Base-by-base conservation (phyloP, 2,329 filamentous ascomycete genomes). In the Exophiala sideris region DNA sequence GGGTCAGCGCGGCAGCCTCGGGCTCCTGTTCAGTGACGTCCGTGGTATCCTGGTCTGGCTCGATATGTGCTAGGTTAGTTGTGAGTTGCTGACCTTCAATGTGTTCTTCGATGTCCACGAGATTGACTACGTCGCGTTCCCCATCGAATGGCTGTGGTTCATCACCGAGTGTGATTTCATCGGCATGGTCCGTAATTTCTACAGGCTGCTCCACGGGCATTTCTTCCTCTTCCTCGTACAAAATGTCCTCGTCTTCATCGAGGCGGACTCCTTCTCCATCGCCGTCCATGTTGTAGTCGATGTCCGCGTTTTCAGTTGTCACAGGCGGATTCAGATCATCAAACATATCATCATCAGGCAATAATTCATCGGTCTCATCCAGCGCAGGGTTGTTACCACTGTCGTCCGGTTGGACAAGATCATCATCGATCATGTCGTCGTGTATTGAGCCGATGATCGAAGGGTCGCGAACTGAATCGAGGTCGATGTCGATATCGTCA, bases 331-430 rank as follows among this genome's bases (percentile, higher is more conserved):
- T 50, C 67, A 70, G 52, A 58, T 71, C 39, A 52, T 68, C 24
- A 61, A 71, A 48, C 67, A 72, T 52, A 64, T 74, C 34, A 56
- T 73, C 48, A 70, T 69, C 10, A 72, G 71, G 58, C 58, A 74
- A 52, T 66, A 67, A 12, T 66, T 72, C 53, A 66, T 72, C 35
- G 60, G 70, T 20, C 64, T 70, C 3, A 56, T 72, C 35, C 66
- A 57, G 51, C 45, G 52, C 46, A 12, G 48, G 33, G 20, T 60
- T 55, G 33, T 42, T 68, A 2, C 61, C 63, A 16, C 34, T 29
- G 18, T 69, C 65, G 1, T 65, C 67, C 9, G 49, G 65, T 4
- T 67, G 68, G 39, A 64, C 68, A 20, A 50, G 34, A 9, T 60
- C 50, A 33, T 61, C 59, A 56, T 63, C 62, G 34, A 63, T 42